These are phyloP conservation scores for Berberis thunbergii DNA, from an alignment of 164 flowering plant genomes.

Conservation along the genomic window DNA sequence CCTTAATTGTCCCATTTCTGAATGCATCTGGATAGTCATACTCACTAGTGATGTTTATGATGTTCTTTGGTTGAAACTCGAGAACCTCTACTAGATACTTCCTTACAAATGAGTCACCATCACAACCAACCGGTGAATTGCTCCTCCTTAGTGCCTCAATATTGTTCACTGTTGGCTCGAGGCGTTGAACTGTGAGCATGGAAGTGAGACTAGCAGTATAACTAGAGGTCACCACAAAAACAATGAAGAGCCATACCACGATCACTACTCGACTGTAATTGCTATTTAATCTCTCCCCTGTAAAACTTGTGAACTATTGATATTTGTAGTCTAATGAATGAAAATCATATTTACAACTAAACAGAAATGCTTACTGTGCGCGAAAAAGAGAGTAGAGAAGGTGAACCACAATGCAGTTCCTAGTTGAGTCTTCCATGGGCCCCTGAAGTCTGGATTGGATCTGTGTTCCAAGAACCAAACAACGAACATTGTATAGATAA, in stretches of 20 bases:
- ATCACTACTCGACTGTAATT: conserved; percentile 35
- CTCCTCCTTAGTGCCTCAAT: conserved; percentile 16
- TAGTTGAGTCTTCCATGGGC: conserved; percentile 32
- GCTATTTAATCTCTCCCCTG: conserved; percentile 34
- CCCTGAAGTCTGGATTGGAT: conserved; percentile 36
- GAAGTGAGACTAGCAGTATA: conserved; percentile 54
- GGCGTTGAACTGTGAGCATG: conserved; percentile 37
- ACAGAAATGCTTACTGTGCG: conserved; percentile 44
- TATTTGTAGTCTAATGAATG: too few species aligned
- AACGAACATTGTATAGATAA: conserved; percentile 25
- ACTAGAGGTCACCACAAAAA: conserved; percentile 31
- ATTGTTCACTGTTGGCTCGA: conserved; percentile 25
- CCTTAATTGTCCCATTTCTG: conserved; percentile 19
- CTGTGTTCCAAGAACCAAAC: conserved; percentile 34
- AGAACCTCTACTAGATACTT: conserved; percentile 25
- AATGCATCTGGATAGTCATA: conserved; percentile 16
- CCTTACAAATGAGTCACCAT: conserved; percentile 31
- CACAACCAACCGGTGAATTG: conserved; percentile 32
- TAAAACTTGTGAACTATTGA: conserved; percentile 1
- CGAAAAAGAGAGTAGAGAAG: conserved; percentile 44
- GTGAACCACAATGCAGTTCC: conserved; percentile 47
- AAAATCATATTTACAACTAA: not conserved
- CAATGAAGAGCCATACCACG: conserved; percentile 40
- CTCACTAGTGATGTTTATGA: conserved; percentile 14
- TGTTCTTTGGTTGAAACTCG: conserved; percentile 15